A percentile compares a stretch with the other conserved stretches of the same genome.
Conservation (phyloP, 2,329 filamentous ascomycete species). For the Grosmannia penicillata region DNA sequence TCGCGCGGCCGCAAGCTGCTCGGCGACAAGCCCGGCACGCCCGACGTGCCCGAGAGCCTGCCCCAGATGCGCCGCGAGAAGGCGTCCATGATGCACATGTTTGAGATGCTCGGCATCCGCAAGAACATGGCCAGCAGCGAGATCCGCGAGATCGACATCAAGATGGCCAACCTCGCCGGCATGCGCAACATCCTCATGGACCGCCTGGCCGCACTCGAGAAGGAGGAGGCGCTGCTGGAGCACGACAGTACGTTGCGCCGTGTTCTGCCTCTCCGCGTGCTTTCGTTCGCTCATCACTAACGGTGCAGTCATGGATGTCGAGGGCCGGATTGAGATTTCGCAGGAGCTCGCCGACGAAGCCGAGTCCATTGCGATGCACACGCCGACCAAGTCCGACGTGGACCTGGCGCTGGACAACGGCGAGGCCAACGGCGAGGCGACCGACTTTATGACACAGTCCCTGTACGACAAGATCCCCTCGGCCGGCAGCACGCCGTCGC, state of each 20-base stretch:
- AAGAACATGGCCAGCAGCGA: conserved; percentile 98
- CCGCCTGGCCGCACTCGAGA: conserved; percentile 69
- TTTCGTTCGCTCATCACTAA: conserved; percentile 15
- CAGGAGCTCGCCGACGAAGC: conserved; percentile 44
- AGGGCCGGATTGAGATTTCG: conserved; percentile 45
- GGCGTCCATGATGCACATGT: conserved; percentile 61
- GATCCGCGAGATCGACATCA: conserved; percentile 92
- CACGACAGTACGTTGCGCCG: conserved; percentile 52
- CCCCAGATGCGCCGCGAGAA: conserved; percentile 67
- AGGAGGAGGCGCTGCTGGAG: conserved; percentile 80
- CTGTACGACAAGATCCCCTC: conserved; percentile 84
- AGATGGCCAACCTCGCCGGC: conserved; percentile 80
- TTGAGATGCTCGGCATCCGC: conserved; percentile 81
- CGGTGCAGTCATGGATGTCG: conserved; percentile 43
- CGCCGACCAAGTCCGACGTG: conserved; percentile 36
- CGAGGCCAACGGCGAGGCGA: conserved; percentile 14
- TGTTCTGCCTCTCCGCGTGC: conserved; percentile 7
- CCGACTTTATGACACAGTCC: conserved; percentile 87
- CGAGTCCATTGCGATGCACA: conserved; percentile 37
- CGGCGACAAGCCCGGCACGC: conserved; percentile 36
- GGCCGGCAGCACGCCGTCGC: conserved; percentile 31
- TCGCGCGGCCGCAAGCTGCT: conserved; percentile 67
- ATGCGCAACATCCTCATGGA: conserved; percentile 91
- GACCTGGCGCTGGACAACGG: conserved; percentile 36
- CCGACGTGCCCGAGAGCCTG: conserved; percentile 50